A percentile compares a stretch with the other conserved stretches of the same genome.
Evolutionary conservation across 2,329 filamentous ascomycete species (phyloP).

Genomic region (Spiromastix sp.): DNA sequence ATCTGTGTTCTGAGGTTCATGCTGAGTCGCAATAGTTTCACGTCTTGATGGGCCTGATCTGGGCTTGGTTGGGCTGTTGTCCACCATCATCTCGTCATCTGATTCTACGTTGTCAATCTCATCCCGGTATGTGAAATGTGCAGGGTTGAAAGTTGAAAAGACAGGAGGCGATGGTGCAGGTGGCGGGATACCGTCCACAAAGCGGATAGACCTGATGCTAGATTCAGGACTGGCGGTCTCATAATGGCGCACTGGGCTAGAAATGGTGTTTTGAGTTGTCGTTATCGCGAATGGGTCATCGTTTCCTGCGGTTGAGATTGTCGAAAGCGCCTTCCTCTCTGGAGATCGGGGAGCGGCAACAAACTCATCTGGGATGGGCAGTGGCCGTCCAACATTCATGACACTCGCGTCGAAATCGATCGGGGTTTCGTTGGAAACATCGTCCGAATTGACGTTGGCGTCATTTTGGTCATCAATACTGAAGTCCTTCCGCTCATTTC

Average conservation of each 20-base stretch:
- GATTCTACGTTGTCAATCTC: slow-evolving; percentile 16
- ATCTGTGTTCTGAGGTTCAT: slow-evolving; percentile 4
- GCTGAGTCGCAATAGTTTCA: slow-evolving; percentile 11
- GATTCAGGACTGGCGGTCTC: slow-evolving; percentile 13
- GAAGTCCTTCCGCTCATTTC: background rate
- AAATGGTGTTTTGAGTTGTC: slow-evolving; percentile 6
- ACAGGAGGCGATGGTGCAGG: slow-evolving; percentile 15
- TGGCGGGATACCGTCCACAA: slow-evolving; percentile 11
- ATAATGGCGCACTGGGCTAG: slow-evolving; percentile 12
- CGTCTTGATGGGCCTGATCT: slow-evolving; percentile 1
- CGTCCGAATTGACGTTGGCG: background rate
- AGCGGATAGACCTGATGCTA: slow-evolving; percentile 6
- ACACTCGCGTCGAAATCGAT: slow-evolving; percentile 18
- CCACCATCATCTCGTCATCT: slow-evolving; percentile 18
- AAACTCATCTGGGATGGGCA: slow-evolving; percentile 7
- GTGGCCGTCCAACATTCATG: slow-evolving; percentile 13
- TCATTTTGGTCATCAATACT: background rate
- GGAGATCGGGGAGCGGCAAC: slow-evolving; percentile 2
- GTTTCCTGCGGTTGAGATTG: background rate
- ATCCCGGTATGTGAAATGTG: slow-evolving; percentile 13
- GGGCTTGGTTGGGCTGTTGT: slow-evolving; percentile 9
- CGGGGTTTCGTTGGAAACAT: slow-evolving; percentile 2
- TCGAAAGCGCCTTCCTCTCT: background rate
- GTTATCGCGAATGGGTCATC: slow-evolving; percentile 11
- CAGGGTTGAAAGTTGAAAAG: slow-evolving; percentile 5